Evolutionary conservation across 805 yeast genomes (phyloP).

Genomic region (Candida adriatica): DNA sequence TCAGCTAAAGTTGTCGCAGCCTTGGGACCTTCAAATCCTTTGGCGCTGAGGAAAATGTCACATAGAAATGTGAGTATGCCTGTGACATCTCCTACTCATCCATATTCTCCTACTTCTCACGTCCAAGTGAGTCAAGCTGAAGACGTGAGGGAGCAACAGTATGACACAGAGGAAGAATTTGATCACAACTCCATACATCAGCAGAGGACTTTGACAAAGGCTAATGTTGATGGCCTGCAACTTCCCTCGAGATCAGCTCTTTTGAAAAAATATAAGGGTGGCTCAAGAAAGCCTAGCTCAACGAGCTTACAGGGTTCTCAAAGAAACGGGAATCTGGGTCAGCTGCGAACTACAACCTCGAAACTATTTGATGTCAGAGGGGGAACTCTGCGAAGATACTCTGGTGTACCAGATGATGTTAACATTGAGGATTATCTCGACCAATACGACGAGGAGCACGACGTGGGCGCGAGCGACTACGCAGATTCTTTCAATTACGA

Average conservation of each 20-base stretch:
- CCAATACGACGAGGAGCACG: slow-evolving; percentile 34
- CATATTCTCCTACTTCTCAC: slow-evolving; percentile 9
- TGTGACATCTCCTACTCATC: slow-evolving; percentile 9
- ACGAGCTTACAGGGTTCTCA: slow-evolving; percentile 6
- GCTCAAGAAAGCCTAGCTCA: slow-evolving; percentile 15
- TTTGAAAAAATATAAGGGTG: slow-evolving; percentile 19
- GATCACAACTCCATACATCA: slow-evolving; percentile 7
- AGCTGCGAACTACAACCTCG: slow-evolving; percentile 61
- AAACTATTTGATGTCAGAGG: slow-evolving; percentile 69
- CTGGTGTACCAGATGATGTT: slow-evolving; percentile 61
- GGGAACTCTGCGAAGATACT: slow-evolving; percentile 63
- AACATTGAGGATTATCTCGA: slow-evolving; percentile 37
- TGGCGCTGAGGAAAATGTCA: slow-evolving; percentile 16
- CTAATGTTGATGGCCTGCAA: slow-evolving; percentile 2
- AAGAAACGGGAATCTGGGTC: slow-evolving; percentile 16
- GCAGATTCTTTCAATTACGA: slow-evolving; percentile 24
- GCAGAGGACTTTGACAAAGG: slow-evolving; percentile 9
- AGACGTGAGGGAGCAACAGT: slow-evolving; percentile 9
- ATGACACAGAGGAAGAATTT: slow-evolving; percentile 13
- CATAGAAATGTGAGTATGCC: slow-evolving; percentile 25
- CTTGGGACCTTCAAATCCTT: slow-evolving; percentile 9
- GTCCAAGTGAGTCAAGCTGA: slow-evolving; percentile 5
- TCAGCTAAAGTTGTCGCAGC: slow-evolving; percentile 10
- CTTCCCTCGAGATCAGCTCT: slow-evolving; percentile 2
- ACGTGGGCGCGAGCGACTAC: slow-evolving; percentile 26